Conservation (phyloP, 108 stramenopile species). For the Stephanodiscus triporus region DNA sequence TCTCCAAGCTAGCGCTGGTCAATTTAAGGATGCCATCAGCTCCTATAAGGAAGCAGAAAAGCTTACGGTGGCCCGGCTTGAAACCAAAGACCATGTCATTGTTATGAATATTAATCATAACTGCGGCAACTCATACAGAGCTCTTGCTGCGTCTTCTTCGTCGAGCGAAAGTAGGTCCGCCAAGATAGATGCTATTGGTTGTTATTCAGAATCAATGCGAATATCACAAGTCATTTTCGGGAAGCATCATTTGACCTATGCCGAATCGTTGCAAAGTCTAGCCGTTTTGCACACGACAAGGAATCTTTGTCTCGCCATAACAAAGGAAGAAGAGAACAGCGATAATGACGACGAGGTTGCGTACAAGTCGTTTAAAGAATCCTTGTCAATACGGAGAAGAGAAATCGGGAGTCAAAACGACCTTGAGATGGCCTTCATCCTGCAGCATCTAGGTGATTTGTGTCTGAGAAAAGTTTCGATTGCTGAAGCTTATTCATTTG, state of each 20-base stretch:
- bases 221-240: slow-evolving; percentile 40
- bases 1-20: slow-evolving; percentile 34
- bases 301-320: slow-evolving; percentile 27
- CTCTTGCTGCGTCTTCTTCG: slow-evolving; percentile 26
- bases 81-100: slow-evolving; percentile 50
- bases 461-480: slow-evolving; percentile 26
- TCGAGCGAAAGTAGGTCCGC: slow-evolving; percentile 10
- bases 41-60: slow-evolving; percentile 50
- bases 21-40: slow-evolving; percentile 36
- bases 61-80: slow-evolving; percentile 37
- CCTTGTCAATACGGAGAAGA: slow-evolving; percentile 35
- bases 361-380: slow-evolving; percentile 30
- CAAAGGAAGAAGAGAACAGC: slow-evolving; percentile 24
- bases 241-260: slow-evolving; percentile 32
- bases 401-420: slow-evolving; percentile 32
- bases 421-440: slow-evolving; percentile 32
- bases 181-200: slow-evolving; percentile 40
- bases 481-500: slow-evolving; percentile 8
- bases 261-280: slow-evolving; percentile 43
- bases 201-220: slow-evolving; percentile 49
- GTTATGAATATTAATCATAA: slow-evolving; percentile 43
- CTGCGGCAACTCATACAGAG: slow-evolving; percentile 43
- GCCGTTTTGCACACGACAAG: slow-evolving; percentile 32
- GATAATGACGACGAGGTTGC: slow-evolving; percentile 34
- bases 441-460: slow-evolving; percentile 32